Conservation (phyloP, 2,329 filamentous ascomycete species). For the Diaporthe amygdali region DNA sequence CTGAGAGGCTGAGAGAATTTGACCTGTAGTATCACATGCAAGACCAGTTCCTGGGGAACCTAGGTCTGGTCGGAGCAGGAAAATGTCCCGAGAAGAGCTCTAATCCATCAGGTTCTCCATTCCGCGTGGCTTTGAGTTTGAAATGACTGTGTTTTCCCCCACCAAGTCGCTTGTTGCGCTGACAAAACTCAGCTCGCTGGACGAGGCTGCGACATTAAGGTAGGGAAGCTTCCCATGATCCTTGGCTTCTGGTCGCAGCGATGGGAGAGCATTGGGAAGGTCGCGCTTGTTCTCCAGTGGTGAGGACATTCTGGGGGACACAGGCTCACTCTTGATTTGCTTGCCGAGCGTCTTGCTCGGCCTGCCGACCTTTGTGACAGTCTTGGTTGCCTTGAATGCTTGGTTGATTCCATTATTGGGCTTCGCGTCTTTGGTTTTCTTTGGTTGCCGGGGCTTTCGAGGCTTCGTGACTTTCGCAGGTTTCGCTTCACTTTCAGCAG, state of each 20-base stretch:
- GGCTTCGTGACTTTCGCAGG: slow-evolving; percentile 33
- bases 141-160: slow-evolving; percentile 44
- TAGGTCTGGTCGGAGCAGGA: neutral
- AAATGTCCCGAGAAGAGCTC: neutral
- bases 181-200: slow-evolving; percentile 24
- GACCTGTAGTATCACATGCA: neutral
- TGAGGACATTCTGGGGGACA: slow-evolving; percentile 32
- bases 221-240: slow-evolving; percentile 27
- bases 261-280: slow-evolving; percentile 26
- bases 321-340: slow-evolving; percentile 28
- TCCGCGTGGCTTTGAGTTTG: slow-evolving; percentile 45
- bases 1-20: neutral
- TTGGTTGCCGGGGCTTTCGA: slow-evolving; percentile 38
- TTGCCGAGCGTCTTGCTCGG: slow-evolving; percentile 29
- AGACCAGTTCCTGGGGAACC: neutral
- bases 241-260: slow-evolving; percentile 33
- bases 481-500: slow-evolving; percentile 34
- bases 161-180: slow-evolving; percentile 29
- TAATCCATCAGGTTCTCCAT: slow-evolving; percentile 46
- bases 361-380: slow-evolving; percentile 30
- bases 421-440: slow-evolving; percentile 39
- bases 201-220: slow-evolving; percentile 15
- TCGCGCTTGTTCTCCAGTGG: slow-evolving; percentile 27
- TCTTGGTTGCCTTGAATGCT: slow-evolving; percentile 51
- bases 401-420: slow-evolving; percentile 46